These are phyloP conservation scores for Endothia cerciana DNA, from an alignment of 2,329 filamentous ascomycete genomes.

Conservation along the genomic window DNA sequence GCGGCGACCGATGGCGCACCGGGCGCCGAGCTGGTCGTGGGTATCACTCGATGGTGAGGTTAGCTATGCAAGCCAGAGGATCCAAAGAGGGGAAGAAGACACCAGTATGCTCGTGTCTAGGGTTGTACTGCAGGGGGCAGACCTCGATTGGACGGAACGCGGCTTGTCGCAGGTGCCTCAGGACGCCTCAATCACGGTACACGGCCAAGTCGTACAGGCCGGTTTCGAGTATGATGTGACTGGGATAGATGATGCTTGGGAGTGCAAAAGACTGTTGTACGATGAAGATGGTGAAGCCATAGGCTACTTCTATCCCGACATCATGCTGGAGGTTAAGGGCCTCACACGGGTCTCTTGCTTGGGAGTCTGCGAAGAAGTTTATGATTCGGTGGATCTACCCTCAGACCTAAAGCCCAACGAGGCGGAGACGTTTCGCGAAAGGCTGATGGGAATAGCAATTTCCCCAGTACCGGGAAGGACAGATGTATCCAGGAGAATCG, in stretches of 20 bases:
- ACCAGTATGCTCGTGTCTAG: neutral
- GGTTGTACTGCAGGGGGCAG: neutral
- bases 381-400: neutral
- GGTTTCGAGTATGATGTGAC: neutral
- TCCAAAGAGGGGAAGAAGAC: neutral
- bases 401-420: neutral
- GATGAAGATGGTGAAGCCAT: neutral
- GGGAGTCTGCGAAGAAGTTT: neutral
- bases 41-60: constrained; percentile 14
- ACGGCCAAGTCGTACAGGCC: neutral
- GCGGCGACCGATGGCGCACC: constrained; percentile 1
- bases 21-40: constrained; percentile 23
- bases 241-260: neutral
- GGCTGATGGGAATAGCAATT: neutral
- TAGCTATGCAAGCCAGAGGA: constrained; percentile 11
- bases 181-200: neutral
- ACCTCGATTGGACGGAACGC: neutral
- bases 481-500: neutral
- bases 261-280: neutral
- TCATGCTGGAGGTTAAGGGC: neutral
- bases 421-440: neutral
- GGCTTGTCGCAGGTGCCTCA: neutral
- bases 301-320: neutral
- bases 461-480: neutral
- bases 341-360: neutral